A percentile compares a stretch with the other conserved stretches of the same genome.
Conservation (phyloP, 176 grass and related monocot genomes). For the Zea mays region DNA sequence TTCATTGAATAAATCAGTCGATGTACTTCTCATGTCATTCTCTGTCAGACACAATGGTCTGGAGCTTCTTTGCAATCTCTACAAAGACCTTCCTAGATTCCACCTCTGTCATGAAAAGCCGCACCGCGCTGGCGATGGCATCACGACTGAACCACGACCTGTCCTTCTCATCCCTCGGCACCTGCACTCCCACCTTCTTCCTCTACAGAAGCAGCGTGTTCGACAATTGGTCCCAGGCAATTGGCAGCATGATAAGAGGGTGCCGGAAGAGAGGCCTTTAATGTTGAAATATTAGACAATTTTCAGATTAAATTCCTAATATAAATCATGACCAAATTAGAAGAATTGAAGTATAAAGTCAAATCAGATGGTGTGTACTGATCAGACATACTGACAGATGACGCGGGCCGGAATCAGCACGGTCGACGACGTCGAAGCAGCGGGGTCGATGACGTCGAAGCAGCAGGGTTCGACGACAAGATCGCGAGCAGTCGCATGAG, state of each 20-base stretch:
- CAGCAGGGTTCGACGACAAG: too few relatives aligned
- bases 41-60: not conserved
- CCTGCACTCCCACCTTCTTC: not conserved
- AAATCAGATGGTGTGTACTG: too few relatives aligned
- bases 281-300: too few relatives aligned
- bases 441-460: too few relatives aligned
- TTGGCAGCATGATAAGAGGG: not conserved
- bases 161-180: not conserved
- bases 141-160: not conserved
- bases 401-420: too few relatives aligned
- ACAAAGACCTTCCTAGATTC: not conserved
- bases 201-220: not conserved
- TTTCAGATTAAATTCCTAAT: too few relatives aligned
- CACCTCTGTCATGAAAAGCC: not conserved
- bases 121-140: not conserved
- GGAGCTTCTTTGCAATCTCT: not conserved
- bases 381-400: too few relatives aligned
- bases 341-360: too few relatives aligned
- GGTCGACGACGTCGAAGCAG: too few relatives aligned
- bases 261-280: not conserved
- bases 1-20: not conserved
- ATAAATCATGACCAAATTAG: too few relatives aligned
- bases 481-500: too few relatives aligned
- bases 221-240: not conserved
- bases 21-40: not conserved